These are phyloP conservation scores for Leccinum subatratum DNA, from an alignment of 1,284 basidiomycete genomes.

Conservation along the genomic window DNA sequence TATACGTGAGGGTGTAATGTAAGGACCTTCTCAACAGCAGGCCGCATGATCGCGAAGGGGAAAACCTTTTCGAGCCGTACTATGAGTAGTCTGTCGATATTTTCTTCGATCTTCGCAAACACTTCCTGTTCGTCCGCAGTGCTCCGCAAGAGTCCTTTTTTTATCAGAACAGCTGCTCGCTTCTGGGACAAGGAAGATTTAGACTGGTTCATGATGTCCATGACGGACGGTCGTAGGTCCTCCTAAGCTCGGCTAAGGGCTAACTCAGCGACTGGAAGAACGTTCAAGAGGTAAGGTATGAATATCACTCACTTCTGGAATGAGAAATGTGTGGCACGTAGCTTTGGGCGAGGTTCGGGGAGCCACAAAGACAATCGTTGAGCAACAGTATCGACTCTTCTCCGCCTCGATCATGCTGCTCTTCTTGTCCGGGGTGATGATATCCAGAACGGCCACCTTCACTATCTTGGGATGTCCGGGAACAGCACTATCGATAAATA, in stretches of 20 bases:
- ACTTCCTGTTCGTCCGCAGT: slow-evolving; percentile 68
- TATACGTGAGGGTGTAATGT: no score
- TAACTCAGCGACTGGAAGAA: slow-evolving; percentile 55
- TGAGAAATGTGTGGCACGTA: slow-evolving; percentile 76
- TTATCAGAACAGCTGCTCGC: slow-evolving; percentile 52
- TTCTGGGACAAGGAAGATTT: slow-evolving; percentile 67
- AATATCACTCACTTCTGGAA: slow-evolving; percentile 51
- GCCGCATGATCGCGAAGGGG: slow-evolving; percentile 43
- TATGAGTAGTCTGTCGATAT: slow-evolving; percentile 52
- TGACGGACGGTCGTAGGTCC: slow-evolving; percentile 47
- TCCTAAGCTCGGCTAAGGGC: slow-evolving; percentile 54
- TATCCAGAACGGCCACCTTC: slow-evolving; percentile 74
- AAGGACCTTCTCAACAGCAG: slow-evolving; percentile 38
- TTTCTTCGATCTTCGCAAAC: slow-evolving; percentile 58
- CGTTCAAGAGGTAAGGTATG: slow-evolving; percentile 2
- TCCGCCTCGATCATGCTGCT: slow-evolving; percentile 59
- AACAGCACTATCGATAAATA: slow-evolving; percentile 40
- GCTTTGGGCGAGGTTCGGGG: slow-evolving; percentile 59
- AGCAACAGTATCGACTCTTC: slow-evolving; percentile 68
- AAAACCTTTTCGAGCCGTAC: slow-evolving; percentile 63
- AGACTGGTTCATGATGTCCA: slow-evolving; percentile 58
- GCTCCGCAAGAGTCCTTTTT: slow-evolving; percentile 60
- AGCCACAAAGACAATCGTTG: slow-evolving; percentile 61
- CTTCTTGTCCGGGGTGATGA: slow-evolving; percentile 67
- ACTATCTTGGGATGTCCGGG: slow-evolving; percentile 66